A percentile compares a stretch with the other conserved stretches of the same genome.
Conservation (phyloP, 495 filamentous ascomycete genomes). For the Neurospora africana region DNA sequence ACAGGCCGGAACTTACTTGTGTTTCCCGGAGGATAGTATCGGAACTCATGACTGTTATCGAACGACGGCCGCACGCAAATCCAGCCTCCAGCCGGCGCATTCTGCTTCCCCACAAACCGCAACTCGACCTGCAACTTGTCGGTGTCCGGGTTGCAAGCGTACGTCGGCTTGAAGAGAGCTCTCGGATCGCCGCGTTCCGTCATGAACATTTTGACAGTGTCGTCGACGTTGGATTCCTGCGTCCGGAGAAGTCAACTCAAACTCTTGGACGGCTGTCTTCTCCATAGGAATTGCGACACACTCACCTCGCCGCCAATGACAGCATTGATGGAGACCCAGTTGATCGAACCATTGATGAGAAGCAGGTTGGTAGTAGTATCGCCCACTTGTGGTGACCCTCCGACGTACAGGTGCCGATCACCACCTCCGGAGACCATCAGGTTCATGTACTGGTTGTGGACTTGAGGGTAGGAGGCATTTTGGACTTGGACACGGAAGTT, state of each 20-base stretch:
- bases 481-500: slow-evolving; percentile 39
- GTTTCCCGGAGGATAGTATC: slow-evolving; percentile 35
- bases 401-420: slow-evolving; percentile 41
- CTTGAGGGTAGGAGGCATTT: slow-evolving; percentile 34
- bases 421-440: slow-evolving; percentile 37
- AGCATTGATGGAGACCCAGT: slow-evolving; percentile 23
- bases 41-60: slow-evolving; percentile 33
- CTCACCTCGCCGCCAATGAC: slow-evolving; percentile 39
- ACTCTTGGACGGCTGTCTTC: background rate
- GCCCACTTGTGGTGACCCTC: slow-evolving; percentile 27
- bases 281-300: background rate
- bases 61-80: slow-evolving; percentile 33
- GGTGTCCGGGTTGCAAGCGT: slow-evolving; percentile 41
- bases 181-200: slow-evolving; percentile 38
- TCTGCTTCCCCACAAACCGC: slow-evolving; percentile 23
- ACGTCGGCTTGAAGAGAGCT: slow-evolving; percentile 37
- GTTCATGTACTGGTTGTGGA: slow-evolving; percentile 42
- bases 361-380: slow-evolving; percentile 34
- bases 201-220: slow-evolving; percentile 48
- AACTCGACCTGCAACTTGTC: slow-evolving; percentile 35
- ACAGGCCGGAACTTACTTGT: slow-evolving; percentile 21
- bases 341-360: slow-evolving; percentile 36
- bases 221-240: slow-evolving; percentile 30
- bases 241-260: background rate
- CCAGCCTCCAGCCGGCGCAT: slow-evolving; percentile 26